Percentiles rank a stretch among this genome's conserved stretches.
These are phyloP conservation scores for Cyberlindnera meyerae DNA, from an alignment of 805 yeast species.

Conservation along the genomic window DNA sequence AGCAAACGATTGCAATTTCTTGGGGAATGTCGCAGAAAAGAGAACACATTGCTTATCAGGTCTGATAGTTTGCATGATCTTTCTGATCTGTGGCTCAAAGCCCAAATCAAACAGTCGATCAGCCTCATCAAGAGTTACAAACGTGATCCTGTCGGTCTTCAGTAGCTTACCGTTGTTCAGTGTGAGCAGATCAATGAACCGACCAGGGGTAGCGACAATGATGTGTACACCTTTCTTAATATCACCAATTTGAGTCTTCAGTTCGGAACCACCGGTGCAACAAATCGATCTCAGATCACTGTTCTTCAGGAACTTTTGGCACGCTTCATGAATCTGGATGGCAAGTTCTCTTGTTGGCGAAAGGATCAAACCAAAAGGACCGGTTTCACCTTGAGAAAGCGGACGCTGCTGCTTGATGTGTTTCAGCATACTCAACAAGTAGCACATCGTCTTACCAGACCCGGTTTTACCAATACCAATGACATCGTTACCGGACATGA, in stretches of 20 bases:
- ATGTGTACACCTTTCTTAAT: slow-evolving; percentile 75
- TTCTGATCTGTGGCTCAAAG: slow-evolving; percentile 90
- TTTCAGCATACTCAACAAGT: slow-evolving; percentile 75
- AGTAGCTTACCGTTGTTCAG: slow-evolving; percentile 74
- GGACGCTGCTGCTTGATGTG: slow-evolving; percentile 75
- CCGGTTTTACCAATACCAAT: slow-evolving; percentile 97
- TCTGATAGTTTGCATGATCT: slow-evolving; percentile 68
- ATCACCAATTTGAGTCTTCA: slow-evolving; percentile 76
- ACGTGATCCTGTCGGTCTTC: slow-evolving; percentile 64
- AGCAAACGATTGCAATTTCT: slow-evolving; percentile 72
- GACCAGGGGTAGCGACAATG: slow-evolving; percentile 91
- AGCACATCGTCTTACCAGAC: slow-evolving; percentile 91
- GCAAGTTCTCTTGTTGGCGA: slow-evolving; percentile 95
- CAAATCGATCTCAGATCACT: slow-evolving; percentile 56
- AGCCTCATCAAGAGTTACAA: slow-evolving; percentile 91
- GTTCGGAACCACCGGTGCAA: slow-evolving; percentile 88
- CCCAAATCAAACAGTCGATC: slow-evolving; percentile 97
- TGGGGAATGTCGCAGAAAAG: slow-evolving; percentile 92
- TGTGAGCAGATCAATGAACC: slow-evolving; percentile 82
- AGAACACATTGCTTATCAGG: slow-evolving; percentile 87
- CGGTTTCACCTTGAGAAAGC: slow-evolving; percentile 43
- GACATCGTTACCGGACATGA: slow-evolving; percentile 85
- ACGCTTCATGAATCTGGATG: slow-evolving; percentile 69
- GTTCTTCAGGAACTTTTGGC: slow-evolving; percentile 49
- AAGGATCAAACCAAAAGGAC: slow-evolving; percentile 75